A percentile compares a stretch with the other conserved stretches of the same genome.
Conservation (phyloP, 1,284 basidiomycete genomes). For the Ustilago loliicola region DNA sequence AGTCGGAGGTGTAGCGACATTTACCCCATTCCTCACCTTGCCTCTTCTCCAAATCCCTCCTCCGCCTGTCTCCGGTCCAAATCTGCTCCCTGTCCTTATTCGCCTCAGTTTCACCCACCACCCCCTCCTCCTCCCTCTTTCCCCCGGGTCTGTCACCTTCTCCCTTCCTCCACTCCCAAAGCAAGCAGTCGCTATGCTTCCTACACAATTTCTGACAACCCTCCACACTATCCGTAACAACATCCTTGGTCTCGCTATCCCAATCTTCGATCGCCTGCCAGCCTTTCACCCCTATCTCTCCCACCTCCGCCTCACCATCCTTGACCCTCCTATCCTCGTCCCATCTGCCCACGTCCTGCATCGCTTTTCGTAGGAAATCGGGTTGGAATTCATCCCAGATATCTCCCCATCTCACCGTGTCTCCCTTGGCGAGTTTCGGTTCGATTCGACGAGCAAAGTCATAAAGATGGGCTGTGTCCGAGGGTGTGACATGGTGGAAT, state of each 20-base stretch:
- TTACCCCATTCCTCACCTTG: conserved; percentile 11
- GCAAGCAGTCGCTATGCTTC: conserved; percentile 9
- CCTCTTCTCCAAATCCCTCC: not conserved
- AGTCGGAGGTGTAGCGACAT: conserved; percentile 34
- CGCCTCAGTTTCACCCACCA: too few species aligned
- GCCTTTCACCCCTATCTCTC: conserved; percentile 19
- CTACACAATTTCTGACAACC: conserved; percentile 30
- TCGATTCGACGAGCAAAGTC: conserved; percentile 39
- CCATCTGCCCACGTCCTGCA: not conserved
- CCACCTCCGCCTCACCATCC: not conserved
- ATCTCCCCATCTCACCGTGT: conserved; percentile 26
- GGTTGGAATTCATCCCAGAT: conserved; percentile 49
- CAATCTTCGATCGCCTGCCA: conserved; percentile 48
- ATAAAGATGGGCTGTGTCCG: conserved; percentile 37
- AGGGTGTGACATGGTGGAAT: conserved; percentile 51
- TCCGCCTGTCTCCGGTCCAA: not conserved
- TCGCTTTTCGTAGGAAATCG: conserved; percentile 10
- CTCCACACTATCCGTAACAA: not conserved
- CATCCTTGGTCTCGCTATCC: conserved; percentile 33
- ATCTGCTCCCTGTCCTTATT: not conserved
- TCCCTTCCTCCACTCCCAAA: conserved; percentile 34
- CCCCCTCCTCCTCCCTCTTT: not conserved
- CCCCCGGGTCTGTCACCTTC: not conserved
- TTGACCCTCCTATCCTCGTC: not conserved
- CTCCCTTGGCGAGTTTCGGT: conserved; percentile 2